Conservation (phyloP, 768 basidiomycete species). For the Agaricus sinodeliciosus region DNA sequence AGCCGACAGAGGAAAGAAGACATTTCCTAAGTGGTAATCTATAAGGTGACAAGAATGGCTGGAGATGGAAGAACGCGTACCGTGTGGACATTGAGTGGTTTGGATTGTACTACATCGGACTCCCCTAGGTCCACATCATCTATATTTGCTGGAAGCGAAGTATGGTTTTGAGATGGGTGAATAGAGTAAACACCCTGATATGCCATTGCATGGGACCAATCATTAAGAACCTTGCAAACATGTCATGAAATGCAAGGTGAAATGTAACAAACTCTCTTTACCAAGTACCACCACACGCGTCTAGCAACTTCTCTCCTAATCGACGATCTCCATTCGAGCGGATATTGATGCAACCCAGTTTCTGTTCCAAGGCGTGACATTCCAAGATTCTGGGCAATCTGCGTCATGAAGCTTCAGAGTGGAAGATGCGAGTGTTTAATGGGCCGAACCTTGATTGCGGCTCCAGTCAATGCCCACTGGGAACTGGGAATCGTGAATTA, state of each 20-base stretch:
- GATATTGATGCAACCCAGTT: constrained; percentile 15
- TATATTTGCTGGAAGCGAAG: constrained; percentile 19
- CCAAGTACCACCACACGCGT: constrained; percentile 21
- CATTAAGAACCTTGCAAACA: constrained; percentile 17
- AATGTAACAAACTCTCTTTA: not conserved
- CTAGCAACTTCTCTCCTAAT: constrained; percentile 21
- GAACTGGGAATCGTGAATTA: constrained; percentile 10
- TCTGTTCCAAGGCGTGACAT: constrained; percentile 22
- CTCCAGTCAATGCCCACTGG: constrained; percentile 19
- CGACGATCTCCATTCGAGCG: constrained; percentile 17
- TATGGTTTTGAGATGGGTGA: constrained; percentile 22
- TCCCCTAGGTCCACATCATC: constrained; percentile 20
- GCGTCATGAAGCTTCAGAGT: not conserved
- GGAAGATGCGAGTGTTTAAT: not conserved
- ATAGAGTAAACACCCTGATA: constrained; percentile 21
- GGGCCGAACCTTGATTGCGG: constrained; percentile 19
- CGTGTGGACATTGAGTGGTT: constrained; percentile 16
- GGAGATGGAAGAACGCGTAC: constrained; percentile 2
- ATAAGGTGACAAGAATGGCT: not conserved
- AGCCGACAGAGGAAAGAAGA: constrained; percentile 17
- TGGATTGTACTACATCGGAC: constrained; percentile 11
- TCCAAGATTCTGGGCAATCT: constrained; percentile 23
- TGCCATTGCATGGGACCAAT: constrained; percentile 22
- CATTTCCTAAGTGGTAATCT: constrained; percentile 16
- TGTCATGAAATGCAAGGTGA: not conserved